Base-by-base conservation (phyloP, 2,329 filamentous ascomycete species). In the Calonectria hongkongensis region DNA sequence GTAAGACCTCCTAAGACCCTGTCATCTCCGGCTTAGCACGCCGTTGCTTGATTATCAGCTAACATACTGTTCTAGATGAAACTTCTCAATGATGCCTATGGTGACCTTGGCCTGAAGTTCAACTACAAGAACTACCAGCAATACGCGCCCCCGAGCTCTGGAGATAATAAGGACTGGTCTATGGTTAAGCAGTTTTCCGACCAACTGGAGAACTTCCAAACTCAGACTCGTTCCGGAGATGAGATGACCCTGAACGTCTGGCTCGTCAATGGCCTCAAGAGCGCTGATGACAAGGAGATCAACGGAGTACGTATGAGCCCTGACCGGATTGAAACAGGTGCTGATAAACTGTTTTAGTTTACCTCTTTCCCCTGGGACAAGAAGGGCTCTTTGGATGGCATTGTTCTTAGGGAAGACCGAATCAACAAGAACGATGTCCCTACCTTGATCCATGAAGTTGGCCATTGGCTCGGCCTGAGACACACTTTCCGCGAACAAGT, bases 401-500 rank as follows among this genome's bases (percentile, higher is more conserved):
- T 72, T 4, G 70, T 72, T 3, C 18, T 72, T 16, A 41, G 50
- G 18, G 15, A 72, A 47, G 70, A 69, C 13, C 48, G 58, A 45
- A 16, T 69, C 58, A 69, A 54, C 41, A 48, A 56, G 25, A 21
- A 68, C 25, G 15, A 39, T 7, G 39, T 65, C 30, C 58, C 64
- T 3, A 69, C 56, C 39, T 43, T 69, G 18, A 65, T 72, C 3
- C 70, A 72, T 27, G 70, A 72, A 25, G 39, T 72, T 28, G 70
- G 70, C 13, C 70, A 72, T 27, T 72, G 70, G 70, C 66, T 72
- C 6, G 70, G 70, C 4, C 50, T 72, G 8, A 50, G 70, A 36
- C 70, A 72, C 33, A 72, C 70, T 9, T 72, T 72, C 60, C 64
- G 70, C 10, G 66, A 69, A 15, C 50, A 51, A 10, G 72, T 74